Percentiles rank a stretch among this genome's conserved stretches.
These are phyloP conservation scores for Candida insectorum DNA, from an alignment of 805 yeast genomes.

Conservation along the genomic window DNA sequence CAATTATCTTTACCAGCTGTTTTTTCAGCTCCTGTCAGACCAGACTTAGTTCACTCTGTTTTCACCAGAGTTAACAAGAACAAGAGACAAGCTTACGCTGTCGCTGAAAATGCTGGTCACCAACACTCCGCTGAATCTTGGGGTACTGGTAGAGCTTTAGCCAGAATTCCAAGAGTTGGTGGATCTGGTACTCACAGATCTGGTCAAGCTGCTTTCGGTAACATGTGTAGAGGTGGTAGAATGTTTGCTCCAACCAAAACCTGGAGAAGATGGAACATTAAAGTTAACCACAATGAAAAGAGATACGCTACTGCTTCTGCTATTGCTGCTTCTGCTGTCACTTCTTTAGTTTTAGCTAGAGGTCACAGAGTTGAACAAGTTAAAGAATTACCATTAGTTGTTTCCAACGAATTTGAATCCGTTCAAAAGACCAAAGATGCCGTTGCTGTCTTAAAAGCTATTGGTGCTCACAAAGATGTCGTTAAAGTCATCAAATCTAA, in stretches of 20 bases:
- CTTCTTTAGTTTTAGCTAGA: constrained; percentile 98
- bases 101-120: constrained; percentile 98
- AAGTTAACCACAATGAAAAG: constrained; percentile 99
- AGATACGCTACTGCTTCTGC: constrained; percentile 99
- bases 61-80: constrained; percentile 98
- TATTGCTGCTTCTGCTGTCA: constrained; percentile 97
- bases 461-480: constrained; percentile 98
- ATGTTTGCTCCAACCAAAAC: constrained; percentile 99
- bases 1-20: constrained; percentile 96
- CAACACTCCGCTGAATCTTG: constrained; percentile 99
- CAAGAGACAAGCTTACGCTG: constrained; percentile 99
- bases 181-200: constrained; percentile 99
- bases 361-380: constrained; percentile 99
- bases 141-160: constrained; percentile 99
- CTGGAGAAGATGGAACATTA: constrained; percentile 99
- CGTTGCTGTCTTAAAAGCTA: constrained; percentile 94
- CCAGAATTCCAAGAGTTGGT: constrained; percentile 99
- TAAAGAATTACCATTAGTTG: constrained; percentile 98
- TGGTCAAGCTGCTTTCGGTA: constrained; percentile 99
- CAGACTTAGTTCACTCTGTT: constrained; percentile 98
- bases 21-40: constrained; percentile 99
- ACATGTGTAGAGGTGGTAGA: constrained; percentile 99
- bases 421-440: constrained; percentile 98
- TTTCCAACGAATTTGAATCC: constrained; percentile 87
- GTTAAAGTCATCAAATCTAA: constrained; percentile 97